A percentile compares a stretch with the other conserved stretches of the same genome.
Conservation (phyloP, 1,139 yeast genomes). For the Geotrichum fermentans region DNA sequence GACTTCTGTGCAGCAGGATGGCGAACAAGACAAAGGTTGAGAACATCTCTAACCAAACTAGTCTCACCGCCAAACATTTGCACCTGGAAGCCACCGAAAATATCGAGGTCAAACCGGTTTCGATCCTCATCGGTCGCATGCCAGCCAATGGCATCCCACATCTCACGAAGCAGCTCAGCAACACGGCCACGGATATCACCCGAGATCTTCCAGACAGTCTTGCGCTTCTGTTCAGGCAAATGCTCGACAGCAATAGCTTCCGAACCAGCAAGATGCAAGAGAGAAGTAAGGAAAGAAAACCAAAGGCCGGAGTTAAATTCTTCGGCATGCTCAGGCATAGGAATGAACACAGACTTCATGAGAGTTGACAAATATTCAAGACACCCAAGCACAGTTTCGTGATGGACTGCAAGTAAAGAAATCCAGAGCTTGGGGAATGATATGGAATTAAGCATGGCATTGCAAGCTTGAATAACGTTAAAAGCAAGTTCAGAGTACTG, state of each 20-base stretch:
- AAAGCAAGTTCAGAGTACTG: slow-evolving; percentile 36
- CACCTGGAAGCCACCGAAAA: slow-evolving; percentile 69
- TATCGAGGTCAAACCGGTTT: slow-evolving; percentile 55
- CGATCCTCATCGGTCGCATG: slow-evolving; percentile 57
- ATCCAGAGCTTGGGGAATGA: slow-evolving; percentile 43
- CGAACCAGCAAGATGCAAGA: slow-evolving; percentile 51
- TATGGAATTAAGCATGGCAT: slow-evolving; percentile 36
- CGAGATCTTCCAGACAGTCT: slow-evolving; percentile 62
- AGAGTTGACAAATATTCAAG: slow-evolving; percentile 47
- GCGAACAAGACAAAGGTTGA: slow-evolving; percentile 66
- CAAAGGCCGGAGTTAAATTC: slow-evolving; percentile 54
- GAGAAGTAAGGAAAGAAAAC: slow-evolving; percentile 50
- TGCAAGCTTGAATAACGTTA: slow-evolving; percentile 40
- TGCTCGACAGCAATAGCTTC: slow-evolving; percentile 34
- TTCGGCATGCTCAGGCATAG: slow-evolving; percentile 55
- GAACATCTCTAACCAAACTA: slow-evolving; percentile 58
- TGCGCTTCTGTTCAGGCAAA: slow-evolving; percentile 61
- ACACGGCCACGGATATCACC: slow-evolving; percentile 61
- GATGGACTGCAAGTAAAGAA: slow-evolving; percentile 36
- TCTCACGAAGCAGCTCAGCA: slow-evolving; percentile 51
- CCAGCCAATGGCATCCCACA: slow-evolving; percentile 77
- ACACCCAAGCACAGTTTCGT: slow-evolving; percentile 59
- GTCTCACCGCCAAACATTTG: slow-evolving; percentile 57
- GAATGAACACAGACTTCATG: slow-evolving; percentile 41
- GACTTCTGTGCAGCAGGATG: slow-evolving; percentile 58